Evolutionary conservation across 345 rosid species (phyloP).

Genomic region (Noccaea bulbosa): DNA sequence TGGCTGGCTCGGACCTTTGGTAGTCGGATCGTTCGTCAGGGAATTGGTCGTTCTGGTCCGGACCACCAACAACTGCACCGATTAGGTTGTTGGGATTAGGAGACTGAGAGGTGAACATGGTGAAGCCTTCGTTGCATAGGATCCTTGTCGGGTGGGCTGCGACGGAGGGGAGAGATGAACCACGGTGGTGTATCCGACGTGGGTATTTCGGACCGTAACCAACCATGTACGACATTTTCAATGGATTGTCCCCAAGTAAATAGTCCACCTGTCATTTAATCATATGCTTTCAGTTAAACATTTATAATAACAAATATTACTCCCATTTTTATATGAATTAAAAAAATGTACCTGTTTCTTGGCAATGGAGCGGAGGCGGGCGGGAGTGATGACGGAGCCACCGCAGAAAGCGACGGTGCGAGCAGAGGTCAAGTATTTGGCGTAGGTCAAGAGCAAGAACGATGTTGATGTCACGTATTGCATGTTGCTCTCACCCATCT

Average conservation of each 20-base stretch:
- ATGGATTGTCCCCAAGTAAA: conserved; percentile 86
- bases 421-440: conserved; percentile 54
- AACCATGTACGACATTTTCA: conserved; percentile 90
- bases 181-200: conserved; percentile 90
- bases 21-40: conserved; percentile 76
- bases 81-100: conserved; percentile 81
- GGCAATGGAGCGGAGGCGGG: conserved; percentile 50
- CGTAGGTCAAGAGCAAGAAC: conserved; percentile 57
- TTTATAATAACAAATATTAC: too few species aligned
- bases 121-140: conserved; percentile 76
- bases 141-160: conserved; percentile 67
- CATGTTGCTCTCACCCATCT: conserved; percentile 57
- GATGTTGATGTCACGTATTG: conserved; percentile 65
- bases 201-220: conserved; percentile 87
- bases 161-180: conserved; percentile 80
- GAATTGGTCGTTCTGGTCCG: conserved; percentile 70
- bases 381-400: conserved; percentile 49
- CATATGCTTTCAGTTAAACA: neutral
- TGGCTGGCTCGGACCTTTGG: conserved; percentile 87
- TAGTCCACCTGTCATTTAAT: conserved; percentile 72
- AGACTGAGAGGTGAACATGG: conserved; percentile 53
- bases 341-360: conserved; percentile 42
- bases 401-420: conserved; percentile 53
- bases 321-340: too few species aligned
- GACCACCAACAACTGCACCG: conserved; percentile 92